These are phyloP conservation scores for Fragaria ananassa DNA, from an alignment of 306 rosid species.

Conservation along the genomic window DNA sequence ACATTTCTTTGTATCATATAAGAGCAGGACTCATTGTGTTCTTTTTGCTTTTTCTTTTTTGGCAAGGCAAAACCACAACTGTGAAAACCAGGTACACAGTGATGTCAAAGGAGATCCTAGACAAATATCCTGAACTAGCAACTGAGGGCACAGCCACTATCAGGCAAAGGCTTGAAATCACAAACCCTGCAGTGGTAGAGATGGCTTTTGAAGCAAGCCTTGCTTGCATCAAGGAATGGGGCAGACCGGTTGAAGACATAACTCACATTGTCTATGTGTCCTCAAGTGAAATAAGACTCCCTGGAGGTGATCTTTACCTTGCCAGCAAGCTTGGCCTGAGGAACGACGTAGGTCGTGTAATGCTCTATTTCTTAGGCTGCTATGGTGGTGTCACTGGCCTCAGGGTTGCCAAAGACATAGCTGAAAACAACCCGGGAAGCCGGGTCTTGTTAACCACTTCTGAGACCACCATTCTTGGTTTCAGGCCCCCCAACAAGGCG, in stretches of 20 bases:
- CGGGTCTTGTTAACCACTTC: conserved; percentile 72
- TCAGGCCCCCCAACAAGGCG: conserved; percentile 71
- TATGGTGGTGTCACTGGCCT: conserved; percentile 94
- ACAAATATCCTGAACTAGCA: conserved; percentile 75
- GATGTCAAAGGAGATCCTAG: conserved; percentile 94
- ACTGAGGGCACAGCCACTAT: conserved; percentile 87
- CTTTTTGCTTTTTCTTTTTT: background rate
- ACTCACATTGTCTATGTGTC: conserved; percentile 88
- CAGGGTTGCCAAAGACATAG: conserved; percentile 90
- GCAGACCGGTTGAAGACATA: conserved; percentile 66
- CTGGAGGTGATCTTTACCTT: conserved; percentile 87
- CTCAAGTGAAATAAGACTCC: conserved; percentile 81
- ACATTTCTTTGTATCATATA: background rate
- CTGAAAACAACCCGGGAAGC: conserved; percentile 91
- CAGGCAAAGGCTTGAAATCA: conserved; percentile 75
- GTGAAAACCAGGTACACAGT: conserved; percentile 97
- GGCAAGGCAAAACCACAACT: conserved; percentile 83
- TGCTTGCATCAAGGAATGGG: conserved; percentile 89
- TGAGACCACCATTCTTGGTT: conserved; percentile 89
- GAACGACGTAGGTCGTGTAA: conserved; percentile 60
- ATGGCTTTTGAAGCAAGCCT: conserved; percentile 80
- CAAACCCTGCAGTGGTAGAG: conserved; percentile 84
- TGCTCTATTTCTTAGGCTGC: conserved; percentile 92
- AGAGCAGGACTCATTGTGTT: conserved; percentile 10
- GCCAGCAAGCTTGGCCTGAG: conserved; percentile 68